Conservation (phyloP, 257 asterid genomes). For the Haberlea rhodopensis region DNA sequence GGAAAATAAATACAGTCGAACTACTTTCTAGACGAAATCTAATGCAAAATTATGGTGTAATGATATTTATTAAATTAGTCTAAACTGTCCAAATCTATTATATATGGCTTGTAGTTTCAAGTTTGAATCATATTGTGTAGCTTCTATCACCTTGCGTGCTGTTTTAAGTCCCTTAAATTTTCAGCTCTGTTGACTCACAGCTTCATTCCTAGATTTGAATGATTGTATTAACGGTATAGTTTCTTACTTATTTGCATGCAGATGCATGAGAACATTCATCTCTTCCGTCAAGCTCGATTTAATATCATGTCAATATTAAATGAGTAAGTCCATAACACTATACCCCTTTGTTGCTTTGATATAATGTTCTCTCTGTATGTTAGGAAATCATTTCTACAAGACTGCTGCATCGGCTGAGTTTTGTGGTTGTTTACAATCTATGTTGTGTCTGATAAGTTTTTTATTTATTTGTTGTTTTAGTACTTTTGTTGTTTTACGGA, state of each 20-base stretch:
- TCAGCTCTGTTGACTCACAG: slow-evolving; percentile 13
- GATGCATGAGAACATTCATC: slow-evolving; percentile 67
- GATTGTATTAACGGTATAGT: slow-evolving; percentile 23
- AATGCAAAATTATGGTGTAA: background rate
- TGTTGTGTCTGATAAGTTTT: slow-evolving; percentile 2
- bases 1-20: slow-evolving; percentile 7
- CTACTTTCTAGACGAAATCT: background rate
- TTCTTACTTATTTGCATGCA: slow-evolving; percentile 38
- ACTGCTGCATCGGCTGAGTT: slow-evolving; percentile 14
- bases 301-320: slow-evolving; percentile 57
- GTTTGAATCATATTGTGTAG: slow-evolving; percentile 2
- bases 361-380: slow-evolving; percentile 17
- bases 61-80: slow-evolving; percentile 4
- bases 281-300: slow-evolving; percentile 64
- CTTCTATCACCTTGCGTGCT: slow-evolving; percentile 16
- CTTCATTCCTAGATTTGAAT: slow-evolving; percentile 19
- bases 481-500: background rate
- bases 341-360: slow-evolving; percentile 4
- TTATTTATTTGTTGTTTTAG: slow-evolving; percentile 9
- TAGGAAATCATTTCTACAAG: slow-evolving; percentile 18
- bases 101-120: slow-evolving; percentile 3
- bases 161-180: background rate
- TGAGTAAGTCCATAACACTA: slow-evolving; percentile 48
- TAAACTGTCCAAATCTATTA: background rate
- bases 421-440: slow-evolving; percentile 9